Evolutionary conservation across 176 grass and related monocot species (phyloP), one percentile per base, ranked within the genome.

Genomic region (Oryza glumipatula): DNA sequence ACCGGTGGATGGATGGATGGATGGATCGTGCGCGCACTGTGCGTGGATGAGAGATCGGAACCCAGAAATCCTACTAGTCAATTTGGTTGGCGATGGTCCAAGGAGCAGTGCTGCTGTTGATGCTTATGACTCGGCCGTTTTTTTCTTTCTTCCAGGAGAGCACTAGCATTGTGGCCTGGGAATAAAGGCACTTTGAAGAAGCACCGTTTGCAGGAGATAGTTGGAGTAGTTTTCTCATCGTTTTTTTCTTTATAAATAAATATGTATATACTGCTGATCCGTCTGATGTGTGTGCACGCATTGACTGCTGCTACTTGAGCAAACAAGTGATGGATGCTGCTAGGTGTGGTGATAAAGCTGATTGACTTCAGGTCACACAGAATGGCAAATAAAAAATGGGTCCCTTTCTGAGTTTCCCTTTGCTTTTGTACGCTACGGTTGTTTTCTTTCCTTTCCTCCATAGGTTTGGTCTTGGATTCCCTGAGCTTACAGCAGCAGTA

Each of bases 1-100:
- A 63, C 35, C 56, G 12, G 33, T 74, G 30, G 81, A 49, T 32
- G 35, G 81, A 49, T 32, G 35, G 81, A 49, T 32, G 35, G 36
- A 13, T 23, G 28, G 44, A 9, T 75, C 72, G 79, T 76, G 79
- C 39, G 16, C 74, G 66, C 44, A 76, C 87, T 80, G 76, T 70
- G 64, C 70, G 32, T 43, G 5, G 38, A 63, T 39, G 81, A 21
- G 74, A 63, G 39, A 84, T 5, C 61, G 7, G 17, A 56, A 17
- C 19, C 8, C 54, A 8, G 54, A 58, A 58, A 58, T 58, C 15
- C 52, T 56, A 16, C 44, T 11, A 14, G 82, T 63, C 76, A 51
- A 78, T 19, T 5, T 33, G 30, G 61, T 51, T 54, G 78, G 36
- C 43, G 63, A 74, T 76, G 63, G 60, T 75, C 70, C 84, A 65